A percentile compares a stretch with the other conserved stretches of the same genome.
These are phyloP conservation scores for Candida awuae DNA, from an alignment of 805 yeast species.

Conservation along the genomic window DNA sequence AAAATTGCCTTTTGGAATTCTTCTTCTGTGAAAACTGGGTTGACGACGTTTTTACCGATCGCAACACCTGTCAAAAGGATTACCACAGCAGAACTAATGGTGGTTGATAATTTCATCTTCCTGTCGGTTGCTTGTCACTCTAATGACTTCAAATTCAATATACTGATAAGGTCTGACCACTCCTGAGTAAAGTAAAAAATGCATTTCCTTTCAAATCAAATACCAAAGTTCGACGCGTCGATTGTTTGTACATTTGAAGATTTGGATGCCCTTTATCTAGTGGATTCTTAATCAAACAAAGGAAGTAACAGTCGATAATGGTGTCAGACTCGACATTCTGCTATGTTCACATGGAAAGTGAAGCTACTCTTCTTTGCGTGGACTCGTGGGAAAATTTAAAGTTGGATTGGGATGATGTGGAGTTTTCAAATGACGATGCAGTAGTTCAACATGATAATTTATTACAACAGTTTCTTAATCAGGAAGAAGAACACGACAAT, in stretches of 20 bases:
- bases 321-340: slow-evolving; percentile 21
- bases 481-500: slow-evolving; percentile 23
- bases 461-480: slow-evolving; percentile 23
- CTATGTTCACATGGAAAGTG: slow-evolving; percentile 27
- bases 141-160: too few relatives aligned
- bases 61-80: neutral
- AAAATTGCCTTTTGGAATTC: slow-evolving; percentile 2
- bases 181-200: too few relatives aligned
- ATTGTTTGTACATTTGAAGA: too few relatives aligned
- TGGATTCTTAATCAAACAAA: too few relatives aligned
- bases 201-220: too few relatives aligned
- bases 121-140: neutral
- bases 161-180: too few relatives aligned
- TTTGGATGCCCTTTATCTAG: too few relatives aligned
- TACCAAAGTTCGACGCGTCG: too few relatives aligned
- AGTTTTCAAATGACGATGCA: slow-evolving; percentile 17
- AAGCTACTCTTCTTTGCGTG: slow-evolving; percentile 23
- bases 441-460: slow-evolving; percentile 17
- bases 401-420: slow-evolving; percentile 28
- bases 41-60: slow-evolving; percentile 6
- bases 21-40: slow-evolving; percentile 5
- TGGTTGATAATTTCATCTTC: slow-evolving; percentile 1
- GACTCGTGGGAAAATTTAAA: slow-evolving; percentile 28
- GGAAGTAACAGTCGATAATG: slow-evolving; percentile 3
- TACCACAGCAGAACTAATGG: neutral